Conservation (phyloP, 2,329 filamentous ascomycete species). For the Madurella fahalii region DNA sequence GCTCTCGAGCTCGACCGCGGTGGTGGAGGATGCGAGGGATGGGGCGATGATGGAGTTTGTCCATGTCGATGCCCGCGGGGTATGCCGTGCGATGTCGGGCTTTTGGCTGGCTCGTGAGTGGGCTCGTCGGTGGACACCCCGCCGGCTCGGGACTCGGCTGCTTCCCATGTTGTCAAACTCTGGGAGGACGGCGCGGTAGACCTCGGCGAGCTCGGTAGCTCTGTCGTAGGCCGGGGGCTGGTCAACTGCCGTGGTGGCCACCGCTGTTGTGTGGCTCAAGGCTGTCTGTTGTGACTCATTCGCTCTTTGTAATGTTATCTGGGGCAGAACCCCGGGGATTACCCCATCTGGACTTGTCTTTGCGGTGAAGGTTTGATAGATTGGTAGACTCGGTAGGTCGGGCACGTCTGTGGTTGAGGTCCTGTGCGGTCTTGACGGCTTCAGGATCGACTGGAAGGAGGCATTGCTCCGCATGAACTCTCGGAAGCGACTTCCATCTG, state of each 20-base stretch:
- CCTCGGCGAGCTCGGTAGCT: conserved; percentile 14
- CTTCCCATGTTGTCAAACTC: conserved; percentile 8
- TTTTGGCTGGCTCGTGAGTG: neutral
- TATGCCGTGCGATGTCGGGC: neutral
- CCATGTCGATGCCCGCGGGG: neutral
- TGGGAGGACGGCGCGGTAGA: conserved; percentile 16
- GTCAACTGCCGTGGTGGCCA: neutral
- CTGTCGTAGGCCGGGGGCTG: conserved; percentile 11
- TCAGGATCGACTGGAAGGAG: neutral
- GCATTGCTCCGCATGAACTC: conserved; percentile 6
- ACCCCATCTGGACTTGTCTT: no score
- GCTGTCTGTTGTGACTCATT: neutral
- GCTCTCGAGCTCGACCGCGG: neutral
- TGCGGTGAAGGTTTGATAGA: conserved; percentile 7
- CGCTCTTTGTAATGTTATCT: neutral
- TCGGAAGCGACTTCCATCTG: neutral
- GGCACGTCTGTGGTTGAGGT: conserved; percentile 4
- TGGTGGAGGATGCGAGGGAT: neutral
- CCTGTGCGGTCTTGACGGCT: conserved; percentile 2
- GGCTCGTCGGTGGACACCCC: neutral
- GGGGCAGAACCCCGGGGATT: no score
- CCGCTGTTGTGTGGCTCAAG: neutral
- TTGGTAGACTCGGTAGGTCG: conserved; percentile 1
- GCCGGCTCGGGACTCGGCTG: neutral
- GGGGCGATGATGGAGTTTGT: neutral